phyloP scores from a whole-genome alignment of 495 filamentous ascomycete genomes.

The Beverwykella pulmonaria region DNA sequence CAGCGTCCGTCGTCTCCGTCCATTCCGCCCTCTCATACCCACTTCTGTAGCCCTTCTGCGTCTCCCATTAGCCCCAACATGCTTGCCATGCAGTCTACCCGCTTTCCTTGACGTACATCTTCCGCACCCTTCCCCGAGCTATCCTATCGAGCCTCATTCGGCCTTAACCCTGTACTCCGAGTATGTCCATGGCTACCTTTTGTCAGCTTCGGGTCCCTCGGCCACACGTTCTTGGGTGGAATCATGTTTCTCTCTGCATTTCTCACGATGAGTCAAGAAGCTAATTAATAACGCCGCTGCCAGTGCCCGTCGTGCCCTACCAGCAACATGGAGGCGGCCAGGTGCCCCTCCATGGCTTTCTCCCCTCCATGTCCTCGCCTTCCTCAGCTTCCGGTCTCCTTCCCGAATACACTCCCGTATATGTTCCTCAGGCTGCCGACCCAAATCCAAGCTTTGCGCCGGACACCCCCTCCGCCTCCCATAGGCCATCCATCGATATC shows the following conservation, averaged over 20 bases:
- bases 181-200: constrained; percentile 10
- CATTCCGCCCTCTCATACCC: constrained; percentile 5
- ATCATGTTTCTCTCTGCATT: neutral
- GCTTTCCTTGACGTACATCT: constrained; percentile 20
- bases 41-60: neutral
- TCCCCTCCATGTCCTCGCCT: constrained; percentile 13
- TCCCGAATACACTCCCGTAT: constrained; percentile 28
- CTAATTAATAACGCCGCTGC: constrained; percentile 22
- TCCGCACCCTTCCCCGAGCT: constrained; percentile 33
- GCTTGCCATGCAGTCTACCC: neutral
- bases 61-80: constrained; percentile 8
- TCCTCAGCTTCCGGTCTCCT: constrained; percentile 13
- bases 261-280: constrained; percentile 17
- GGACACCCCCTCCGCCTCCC: constrained; percentile 19
- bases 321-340: constrained; percentile 35
- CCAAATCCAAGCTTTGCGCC: constrained; percentile 21
- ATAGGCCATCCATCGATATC: constrained; percentile 29
- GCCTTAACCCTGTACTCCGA: neutral
- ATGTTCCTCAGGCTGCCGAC: constrained; percentile 6
- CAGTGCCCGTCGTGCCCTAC: constrained; percentile 38
- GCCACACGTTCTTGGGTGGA: neutral
- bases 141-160: neutral
- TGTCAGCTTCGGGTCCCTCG: constrained; percentile 34
- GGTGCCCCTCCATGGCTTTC: constrained; percentile 30
- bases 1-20: constrained; percentile 18